phyloP scores from a whole-genome alignment of 1,284 basidiomycete species.

The Boletus smithii region DNA sequence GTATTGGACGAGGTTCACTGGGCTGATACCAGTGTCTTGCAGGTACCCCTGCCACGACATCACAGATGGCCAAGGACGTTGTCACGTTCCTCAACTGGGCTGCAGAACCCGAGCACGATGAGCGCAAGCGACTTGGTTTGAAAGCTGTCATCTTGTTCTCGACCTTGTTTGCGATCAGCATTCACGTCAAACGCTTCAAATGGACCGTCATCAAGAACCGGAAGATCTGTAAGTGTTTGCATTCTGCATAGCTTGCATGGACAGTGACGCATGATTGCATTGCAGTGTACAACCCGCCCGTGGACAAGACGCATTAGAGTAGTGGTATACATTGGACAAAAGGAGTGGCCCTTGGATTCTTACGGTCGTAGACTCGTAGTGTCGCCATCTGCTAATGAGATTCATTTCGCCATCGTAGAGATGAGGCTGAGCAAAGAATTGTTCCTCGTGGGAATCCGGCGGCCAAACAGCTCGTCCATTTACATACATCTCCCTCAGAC shows the following conservation, averaged over 20 bases:
- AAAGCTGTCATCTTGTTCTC: conserved; percentile 92
- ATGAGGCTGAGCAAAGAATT: neutral
- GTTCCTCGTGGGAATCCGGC: conserved; percentile 20
- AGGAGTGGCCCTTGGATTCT: conserved; percentile 22
- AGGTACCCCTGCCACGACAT: conserved; percentile 95
- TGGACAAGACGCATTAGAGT: conserved; percentile 40
- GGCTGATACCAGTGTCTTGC: conserved; percentile 8
- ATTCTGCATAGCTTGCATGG: neutral
- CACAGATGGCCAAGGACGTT: conserved; percentile 99
- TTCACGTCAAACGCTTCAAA: conserved; percentile 95
- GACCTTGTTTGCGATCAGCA: conserved; percentile 71
- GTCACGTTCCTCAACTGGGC: conserved; percentile 94
- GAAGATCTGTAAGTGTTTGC: conserved; percentile 70
- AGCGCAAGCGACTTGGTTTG: conserved; percentile 94
- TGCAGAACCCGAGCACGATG: conserved; percentile 96
- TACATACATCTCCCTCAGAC: conserved; percentile 9
- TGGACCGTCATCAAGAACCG: conserved; percentile 90
- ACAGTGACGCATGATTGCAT: conserved; percentile 12
- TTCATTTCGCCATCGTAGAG: neutral
- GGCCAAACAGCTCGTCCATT: neutral
- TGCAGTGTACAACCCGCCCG: conserved; percentile 54
- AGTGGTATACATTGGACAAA: conserved; percentile 6
- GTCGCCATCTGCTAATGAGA: conserved; percentile 31
- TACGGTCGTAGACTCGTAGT: conserved; percentile 22
- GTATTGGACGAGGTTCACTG: neutral